A percentile compares a stretch with the other conserved stretches of the same genome.
Conservation (phyloP, 352 stramenopile genomes). For the Pythium sukuiense region DNA sequence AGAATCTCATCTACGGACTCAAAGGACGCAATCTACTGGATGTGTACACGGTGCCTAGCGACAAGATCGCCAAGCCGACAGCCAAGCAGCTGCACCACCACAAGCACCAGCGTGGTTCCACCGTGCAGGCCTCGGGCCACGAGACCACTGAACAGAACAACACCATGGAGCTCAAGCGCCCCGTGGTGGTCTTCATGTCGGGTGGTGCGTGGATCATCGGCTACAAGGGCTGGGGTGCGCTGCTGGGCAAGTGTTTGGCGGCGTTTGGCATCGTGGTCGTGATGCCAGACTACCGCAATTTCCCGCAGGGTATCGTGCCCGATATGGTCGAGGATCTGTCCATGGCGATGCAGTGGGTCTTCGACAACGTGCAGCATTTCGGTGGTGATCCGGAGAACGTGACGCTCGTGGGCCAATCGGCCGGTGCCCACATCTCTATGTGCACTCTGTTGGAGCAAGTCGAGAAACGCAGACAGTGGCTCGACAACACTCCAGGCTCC, state of each 20-base stretch:
- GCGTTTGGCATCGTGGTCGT: constrained; percentile 83
- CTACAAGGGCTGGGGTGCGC: constrained; percentile 90
- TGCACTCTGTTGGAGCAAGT: constrained; percentile 77
- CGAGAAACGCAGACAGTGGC: constrained; percentile 33
- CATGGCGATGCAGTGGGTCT: constrained; percentile 83
- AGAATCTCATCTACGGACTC: constrained; percentile 81
- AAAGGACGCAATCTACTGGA: constrained; percentile 81
- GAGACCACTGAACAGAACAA: background rate
- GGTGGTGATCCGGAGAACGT: constrained; percentile 86
- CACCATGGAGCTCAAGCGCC: constrained; percentile 23
- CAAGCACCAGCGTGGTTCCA: constrained; percentile 20
- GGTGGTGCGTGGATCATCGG: constrained; percentile 93
- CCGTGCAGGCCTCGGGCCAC: constrained; percentile 13
- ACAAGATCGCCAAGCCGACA: constrained; percentile 25
- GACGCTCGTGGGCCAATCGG: constrained; percentile 87
- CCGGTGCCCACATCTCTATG: constrained; percentile 85
- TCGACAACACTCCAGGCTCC: constrained; percentile 14
- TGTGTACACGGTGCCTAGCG: constrained; percentile 67
- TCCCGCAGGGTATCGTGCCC: constrained; percentile 82
- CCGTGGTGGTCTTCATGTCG: constrained; percentile 90
- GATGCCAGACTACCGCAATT: constrained; percentile 92
- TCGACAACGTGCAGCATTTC: constrained; percentile 81
- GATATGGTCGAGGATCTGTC: constrained; percentile 91
- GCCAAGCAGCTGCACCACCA: constrained; percentile 18
- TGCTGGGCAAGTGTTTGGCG: constrained; percentile 79